Conservation (phyloP, 2,329 filamentous ascomycete genomes). For the Phyllosticta citriasiana region DNA sequence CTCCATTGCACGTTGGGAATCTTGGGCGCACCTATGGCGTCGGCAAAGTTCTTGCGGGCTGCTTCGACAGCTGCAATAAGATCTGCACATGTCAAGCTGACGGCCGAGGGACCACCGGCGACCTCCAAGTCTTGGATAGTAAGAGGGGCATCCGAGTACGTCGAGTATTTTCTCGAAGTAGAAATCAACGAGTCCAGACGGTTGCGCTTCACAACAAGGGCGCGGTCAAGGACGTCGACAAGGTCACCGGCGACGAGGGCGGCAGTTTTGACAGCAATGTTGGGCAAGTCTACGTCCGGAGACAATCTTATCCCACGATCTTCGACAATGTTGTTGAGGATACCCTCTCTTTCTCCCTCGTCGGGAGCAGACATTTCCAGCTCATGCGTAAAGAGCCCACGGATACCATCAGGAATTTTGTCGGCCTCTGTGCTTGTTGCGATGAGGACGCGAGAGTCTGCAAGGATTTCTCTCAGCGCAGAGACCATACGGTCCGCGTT, state of each 20-base stretch:
- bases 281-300: slow-evolving; percentile 70
- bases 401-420: slow-evolving; percentile 81
- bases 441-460: slow-evolving; percentile 71
- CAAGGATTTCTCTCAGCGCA: slow-evolving; percentile 72
- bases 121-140: slow-evolving; percentile 78
- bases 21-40: slow-evolving; percentile 93
- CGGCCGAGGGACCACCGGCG: slow-evolving; percentile 70
- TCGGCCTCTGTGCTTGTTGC: slow-evolving; percentile 94
- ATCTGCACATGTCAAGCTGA: slow-evolving; percentile 70
- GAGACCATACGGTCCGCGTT: slow-evolving; percentile 84
- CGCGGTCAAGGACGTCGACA: slow-evolving; percentile 87
- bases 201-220: slow-evolving; percentile 63
- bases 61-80: slow-evolving; percentile 92
- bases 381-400: slow-evolving; percentile 90
- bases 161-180: slow-evolving; percentile 26
- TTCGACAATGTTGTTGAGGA: slow-evolving; percentile 68
- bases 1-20: slow-evolving; percentile 96
- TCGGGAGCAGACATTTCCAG: slow-evolving; percentile 89
- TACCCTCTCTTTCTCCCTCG: slow-evolving; percentile 82
- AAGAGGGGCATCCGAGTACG: slow-evolving; percentile 29
- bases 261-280: slow-evolving; percentile 88
- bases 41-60: slow-evolving; percentile 94
- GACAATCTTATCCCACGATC: slow-evolving; percentile 69
- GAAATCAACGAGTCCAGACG: slow-evolving; percentile 65
- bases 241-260: slow-evolving; percentile 90